Evolutionary conservation across 1,284 basidiomycete genomes (phyloP), one percentile per base, ranked within the genome.

Genomic region (Ceratobasidium sp.): DNA sequence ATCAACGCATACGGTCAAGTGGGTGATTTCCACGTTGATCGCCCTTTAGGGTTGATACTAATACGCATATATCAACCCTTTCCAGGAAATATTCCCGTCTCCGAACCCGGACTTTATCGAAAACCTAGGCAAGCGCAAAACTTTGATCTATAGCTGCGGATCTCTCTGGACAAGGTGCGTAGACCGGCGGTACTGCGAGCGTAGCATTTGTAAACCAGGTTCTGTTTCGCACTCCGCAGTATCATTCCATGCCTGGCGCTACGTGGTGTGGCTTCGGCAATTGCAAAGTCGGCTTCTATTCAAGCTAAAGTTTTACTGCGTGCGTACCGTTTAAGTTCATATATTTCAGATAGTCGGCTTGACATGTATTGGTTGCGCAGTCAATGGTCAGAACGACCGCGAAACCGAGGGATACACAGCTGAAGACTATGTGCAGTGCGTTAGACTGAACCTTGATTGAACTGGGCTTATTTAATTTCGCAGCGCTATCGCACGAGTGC

Each of bases 231-330:
- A 41, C 41, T 62, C 14, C 51, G 62, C 76, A 92, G 94, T 79
- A 94, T 99, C 78, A 90, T 98, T 19, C 97, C 97, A 0, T 98
- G 96, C 81, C 87, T 99, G 19, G 92, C 94, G 0, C 84, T 99
- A 17, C 90, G 91, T 65, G 94, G 94, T 5, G 90, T 99, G 4
- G 95, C 92, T 0, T 84, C 88, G 36, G 88, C 89, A 11, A 97
- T 99, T 75, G 94, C 94, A 7, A 85, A 88, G 51, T 96, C 95
- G 17, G 83, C 84, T 2, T 86, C 87, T 8, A 85, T 98, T 17
- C 87, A 87, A 48, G 92, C 91, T 48, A 99, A 98, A 81, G 87
- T 98, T 15, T 83, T 99, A 36, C 86, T 99, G 0, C 83, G 94
- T 95, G 79, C 83, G 91, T 82, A n/a, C 22, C 31, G 4, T 53